Percentiles rank a stretch among this genome's conserved stretches.
phyloP scores from a whole-genome alignment of 2,329 filamentous ascomycete genomes.

The Reticulascus tulasneorum region DNA sequence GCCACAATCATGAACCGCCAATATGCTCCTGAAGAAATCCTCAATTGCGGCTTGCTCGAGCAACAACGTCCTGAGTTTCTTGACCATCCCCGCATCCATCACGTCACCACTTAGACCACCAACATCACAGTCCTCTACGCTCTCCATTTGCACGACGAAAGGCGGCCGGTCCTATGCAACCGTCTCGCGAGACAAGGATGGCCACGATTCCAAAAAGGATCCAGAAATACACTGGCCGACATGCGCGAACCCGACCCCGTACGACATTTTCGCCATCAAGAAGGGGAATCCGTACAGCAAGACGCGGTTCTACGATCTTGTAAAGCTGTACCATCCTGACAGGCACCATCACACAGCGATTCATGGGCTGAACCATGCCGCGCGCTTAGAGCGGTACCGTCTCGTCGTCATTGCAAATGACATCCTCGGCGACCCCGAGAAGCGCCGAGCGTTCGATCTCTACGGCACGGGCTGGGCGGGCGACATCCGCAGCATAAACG shows the following conservation, averaged over 20 bases:
- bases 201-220: neutral
- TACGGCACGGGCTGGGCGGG: conserved; percentile 76
- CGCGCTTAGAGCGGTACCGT: conserved; percentile 82
- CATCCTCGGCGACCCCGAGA: conserved; percentile 76
- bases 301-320: conserved; percentile 79
- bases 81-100: conserved; percentile 15
- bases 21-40: conserved; percentile 7
- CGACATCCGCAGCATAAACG: conserved; percentile 38
- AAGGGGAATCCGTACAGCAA: conserved; percentile 70
- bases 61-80: conserved; percentile 12
- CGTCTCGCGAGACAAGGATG: neutral
- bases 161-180: conserved; percentile 7
- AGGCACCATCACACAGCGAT: conserved; percentile 35
- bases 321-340: conserved; percentile 96
- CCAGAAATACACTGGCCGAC: conserved; percentile 42
- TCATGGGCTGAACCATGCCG: conserved; percentile 33
- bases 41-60: conserved; percentile 7
- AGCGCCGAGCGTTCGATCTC: conserved; percentile 76
- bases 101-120: conserved; percentile 17
- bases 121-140: neutral
- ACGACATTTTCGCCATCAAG: conserved; percentile 72
- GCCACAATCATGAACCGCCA: too few species aligned
- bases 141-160: neutral
- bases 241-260: conserved; percentile 65
- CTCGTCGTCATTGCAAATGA: conserved; percentile 84